phyloP scores from a whole-genome alignment of 768 basidiomycete genomes.

The Russula dissimulans region DNA sequence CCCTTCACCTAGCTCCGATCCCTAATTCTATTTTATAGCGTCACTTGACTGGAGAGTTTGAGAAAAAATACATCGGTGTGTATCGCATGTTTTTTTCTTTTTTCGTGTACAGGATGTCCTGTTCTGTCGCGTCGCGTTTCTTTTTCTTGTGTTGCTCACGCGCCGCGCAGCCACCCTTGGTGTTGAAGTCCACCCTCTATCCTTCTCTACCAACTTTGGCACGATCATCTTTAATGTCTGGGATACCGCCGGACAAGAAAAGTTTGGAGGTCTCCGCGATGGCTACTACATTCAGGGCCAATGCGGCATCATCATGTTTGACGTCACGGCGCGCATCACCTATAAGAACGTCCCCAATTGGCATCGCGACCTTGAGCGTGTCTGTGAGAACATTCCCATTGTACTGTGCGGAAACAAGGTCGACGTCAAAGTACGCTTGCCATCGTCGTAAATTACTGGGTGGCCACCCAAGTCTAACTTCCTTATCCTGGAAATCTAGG shows the following conservation, averaged over 20 bases:
- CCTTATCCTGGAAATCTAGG: conserved; percentile 39
- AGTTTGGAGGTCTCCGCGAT: conserved; percentile 97
- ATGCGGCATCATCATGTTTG: conserved; percentile 99
- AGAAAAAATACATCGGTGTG: conserved; percentile 99
- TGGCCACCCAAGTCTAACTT: not conserved
- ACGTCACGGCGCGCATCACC: conserved; percentile 98
- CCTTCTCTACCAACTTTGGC: conserved; percentile 97
- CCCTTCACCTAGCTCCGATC: conserved; percentile 53
- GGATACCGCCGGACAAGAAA: conserved; percentile 99
- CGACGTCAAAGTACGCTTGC: conserved; percentile 80
- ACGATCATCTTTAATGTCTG: conserved; percentile 99
- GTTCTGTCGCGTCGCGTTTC: not conserved
- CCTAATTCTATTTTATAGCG: conserved; percentile 42
- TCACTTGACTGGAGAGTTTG: conserved; percentile 99
- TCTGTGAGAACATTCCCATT: conserved; percentile 99
- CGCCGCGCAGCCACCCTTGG: conserved; percentile 80
- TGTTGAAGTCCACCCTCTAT: conserved; percentile 96
- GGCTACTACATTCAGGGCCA: conserved; percentile 97
- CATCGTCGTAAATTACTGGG: not conserved
- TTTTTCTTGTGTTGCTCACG: conserved; percentile 12
- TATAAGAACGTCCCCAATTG: conserved; percentile 99
- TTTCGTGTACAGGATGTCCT: not conserved
- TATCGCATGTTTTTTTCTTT: conserved; percentile 7
- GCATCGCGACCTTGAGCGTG: conserved; percentile 99
- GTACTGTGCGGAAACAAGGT: conserved; percentile 99